phyloP scores from a whole-genome alignment of 2,329 filamentous ascomycete species.

The Penicillium olsonii region DNA sequence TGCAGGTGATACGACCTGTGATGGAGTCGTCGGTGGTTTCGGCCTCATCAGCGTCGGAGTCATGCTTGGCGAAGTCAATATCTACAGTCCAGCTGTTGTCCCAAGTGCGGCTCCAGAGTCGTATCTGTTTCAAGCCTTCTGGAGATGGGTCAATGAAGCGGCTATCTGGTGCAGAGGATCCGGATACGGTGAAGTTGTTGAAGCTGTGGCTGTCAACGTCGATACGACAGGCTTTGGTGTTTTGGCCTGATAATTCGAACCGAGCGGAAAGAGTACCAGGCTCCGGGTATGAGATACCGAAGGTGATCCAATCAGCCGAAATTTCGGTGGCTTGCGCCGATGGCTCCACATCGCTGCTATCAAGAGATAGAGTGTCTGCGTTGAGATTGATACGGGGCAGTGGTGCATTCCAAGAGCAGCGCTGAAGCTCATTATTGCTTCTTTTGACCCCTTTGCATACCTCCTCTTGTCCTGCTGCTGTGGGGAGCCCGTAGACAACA shows the following conservation, averaged over 20 bases:
- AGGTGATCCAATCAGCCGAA: constrained; percentile 64
- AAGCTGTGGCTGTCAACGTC: constrained; percentile 67
- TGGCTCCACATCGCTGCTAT: neutral
- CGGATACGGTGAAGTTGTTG: constrained; percentile 63
- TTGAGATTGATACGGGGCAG: constrained; percentile 63
- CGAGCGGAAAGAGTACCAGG: constrained; percentile 52
- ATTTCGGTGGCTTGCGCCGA: constrained; percentile 30
- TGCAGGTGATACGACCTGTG: constrained; percentile 70
- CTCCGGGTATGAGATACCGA: constrained; percentile 56
- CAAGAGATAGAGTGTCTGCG: constrained; percentile 23
- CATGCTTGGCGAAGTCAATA: constrained; percentile 54
- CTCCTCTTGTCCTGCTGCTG: constrained; percentile 63
- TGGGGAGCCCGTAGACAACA: constrained; percentile 70
- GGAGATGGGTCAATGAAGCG: constrained; percentile 67
- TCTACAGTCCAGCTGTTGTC: constrained; percentile 74
- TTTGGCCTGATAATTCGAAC: constrained; percentile 68
- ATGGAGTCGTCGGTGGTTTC: constrained; percentile 40
- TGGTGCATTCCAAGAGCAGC: constrained; percentile 71
- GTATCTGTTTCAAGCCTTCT: constrained; percentile 66
- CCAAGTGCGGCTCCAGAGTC: constrained; percentile 83
- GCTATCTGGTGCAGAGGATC: constrained; percentile 60
- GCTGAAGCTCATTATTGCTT: constrained; percentile 37
- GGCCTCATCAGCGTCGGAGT: constrained; percentile 25
- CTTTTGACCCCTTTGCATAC: constrained; percentile 46
- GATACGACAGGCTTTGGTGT: constrained; percentile 78